Evolutionary conservation across 495 filamentous ascomycete species (phyloP), one percentile per base, ranked within the genome.

Genomic region (Cairneyella variabilis): DNA sequence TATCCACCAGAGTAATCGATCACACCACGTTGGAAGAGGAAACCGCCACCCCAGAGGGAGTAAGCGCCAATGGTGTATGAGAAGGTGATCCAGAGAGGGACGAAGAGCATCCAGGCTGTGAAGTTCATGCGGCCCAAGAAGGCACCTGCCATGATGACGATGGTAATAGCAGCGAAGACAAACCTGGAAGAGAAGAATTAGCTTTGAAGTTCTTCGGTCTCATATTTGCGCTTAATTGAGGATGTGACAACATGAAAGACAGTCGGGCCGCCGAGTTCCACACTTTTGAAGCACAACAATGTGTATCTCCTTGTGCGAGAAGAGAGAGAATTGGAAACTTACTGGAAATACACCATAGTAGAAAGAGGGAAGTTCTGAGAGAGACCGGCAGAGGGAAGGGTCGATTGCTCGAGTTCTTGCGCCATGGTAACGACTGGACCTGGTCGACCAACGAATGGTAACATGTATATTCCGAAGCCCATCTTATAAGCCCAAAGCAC

Each of bases 1-100:
- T 82, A 82, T 25, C 78, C 78, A 43, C 78, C 78, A 5, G 77
- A 80, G 59, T 80, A 82, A 56, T 82, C 77, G 45, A 82, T 71
- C 37, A 79, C 73, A 41, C 78, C 77, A 23, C 70, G 54, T 34
- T 73, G 57, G 59, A 64, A 71, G 20, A 82, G 70, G 50, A 79
- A 82, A 10, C 78, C 78, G 27, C 78, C 77, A 21, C 76, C 78
- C 78, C 78, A 80, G 40, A 82, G 51, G 37, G 71, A 75, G 54
- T 71, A 77, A 3, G 71, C 68, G 28, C 64, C 67, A 26, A 74
- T 64, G 22, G 63, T 67, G 58, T 77, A 77, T 25, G 68, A 73
- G 34, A 77, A 70, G 2, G 74, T 79, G 18, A 79, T 68, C 78
- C 78, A 82, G 11, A 82, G 66, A 0, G 78, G 78, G 2, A 79